Conservation (phyloP, 371 early-diverging fungal genomes). For the Blastocladiella emersonii region DNA sequence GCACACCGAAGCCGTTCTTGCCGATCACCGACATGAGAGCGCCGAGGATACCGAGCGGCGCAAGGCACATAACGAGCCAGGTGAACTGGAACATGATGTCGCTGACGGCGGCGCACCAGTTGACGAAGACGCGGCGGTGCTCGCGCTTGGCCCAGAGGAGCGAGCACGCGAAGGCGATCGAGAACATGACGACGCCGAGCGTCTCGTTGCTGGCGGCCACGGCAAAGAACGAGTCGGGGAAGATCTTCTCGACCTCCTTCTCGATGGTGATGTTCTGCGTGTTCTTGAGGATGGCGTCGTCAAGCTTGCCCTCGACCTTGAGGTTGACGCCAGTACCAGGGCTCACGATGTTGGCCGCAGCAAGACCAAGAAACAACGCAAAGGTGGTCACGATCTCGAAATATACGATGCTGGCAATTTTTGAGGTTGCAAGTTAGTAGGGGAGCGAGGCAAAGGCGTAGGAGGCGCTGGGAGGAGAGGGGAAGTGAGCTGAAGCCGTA, state of each 20-base stretch:
- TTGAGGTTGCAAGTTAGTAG: neutral
- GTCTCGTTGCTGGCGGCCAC: constrained; percentile 39
- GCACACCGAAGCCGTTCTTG: constrained; percentile 44
- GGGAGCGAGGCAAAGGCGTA: neutral
- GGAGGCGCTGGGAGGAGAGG: neutral
- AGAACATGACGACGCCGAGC: constrained; percentile 51
- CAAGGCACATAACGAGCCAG: constrained; percentile 52
- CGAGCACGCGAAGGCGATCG: constrained; percentile 52
- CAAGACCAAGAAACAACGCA: constrained; percentile 53
- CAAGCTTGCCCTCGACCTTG: constrained; percentile 13
- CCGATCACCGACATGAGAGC: constrained; percentile 45
- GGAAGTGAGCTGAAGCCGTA: neutral
- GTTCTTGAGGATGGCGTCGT: constrained; percentile 33
- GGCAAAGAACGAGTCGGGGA: constrained; percentile 37
- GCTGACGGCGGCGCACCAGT: constrained; percentile 39
- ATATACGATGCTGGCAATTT: constrained; percentile 15
- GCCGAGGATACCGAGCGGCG: constrained; percentile 57
- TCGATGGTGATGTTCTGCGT: constrained; percentile 5
- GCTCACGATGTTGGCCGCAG: constrained; percentile 45
- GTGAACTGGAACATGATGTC: constrained; percentile 49
- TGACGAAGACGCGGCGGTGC: constrained; percentile 38
- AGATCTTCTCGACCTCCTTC: constrained; percentile 34
- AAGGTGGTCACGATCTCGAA: constrained; percentile 53
- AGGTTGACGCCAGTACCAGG: constrained; percentile 41
- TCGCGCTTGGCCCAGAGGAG: constrained; percentile 28